phyloP scores from a whole-genome alignment of 495 filamentous ascomycete genomes.

The Astrothelium macrocarpum region DNA sequence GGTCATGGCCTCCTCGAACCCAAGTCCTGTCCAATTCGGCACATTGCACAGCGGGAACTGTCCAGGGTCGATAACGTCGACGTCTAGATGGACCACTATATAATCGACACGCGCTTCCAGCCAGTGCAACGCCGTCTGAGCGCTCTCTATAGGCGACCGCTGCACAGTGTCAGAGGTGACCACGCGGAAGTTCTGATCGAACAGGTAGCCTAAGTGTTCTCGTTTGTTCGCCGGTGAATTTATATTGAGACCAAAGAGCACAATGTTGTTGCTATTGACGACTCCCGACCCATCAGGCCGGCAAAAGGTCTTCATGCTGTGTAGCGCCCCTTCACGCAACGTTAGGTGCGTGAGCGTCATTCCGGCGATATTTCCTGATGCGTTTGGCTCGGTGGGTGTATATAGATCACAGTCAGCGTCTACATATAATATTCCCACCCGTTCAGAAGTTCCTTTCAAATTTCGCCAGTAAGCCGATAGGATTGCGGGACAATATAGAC shows the following conservation, averaged over 20 bases:
- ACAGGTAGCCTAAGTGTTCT: constrained; percentile 15
- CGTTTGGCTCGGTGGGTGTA: constrained; percentile 10
- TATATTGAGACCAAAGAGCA: constrained; percentile 16
- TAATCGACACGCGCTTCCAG: constrained; percentile 15
- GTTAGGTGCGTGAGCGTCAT: constrained; percentile 20
- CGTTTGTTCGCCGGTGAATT: constrained; percentile 13
- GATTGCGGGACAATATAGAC: constrained; percentile 13
- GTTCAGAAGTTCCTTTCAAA: constrained; percentile 8
- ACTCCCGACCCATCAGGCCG: constrained; percentile 14
- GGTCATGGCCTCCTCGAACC: constrained; percentile 11
- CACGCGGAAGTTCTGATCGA: constrained; percentile 16
- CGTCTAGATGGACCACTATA: constrained; percentile 12
- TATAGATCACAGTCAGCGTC: constrained; percentile 15
- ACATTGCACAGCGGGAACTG: constrained; percentile 16
- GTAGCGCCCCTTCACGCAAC: constrained; percentile 12
- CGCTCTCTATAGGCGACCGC: constrained; percentile 1
- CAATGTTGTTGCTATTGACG: constrained; percentile 15
- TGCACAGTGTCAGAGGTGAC: constrained; percentile 14
- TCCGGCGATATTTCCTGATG: constrained; percentile 15
- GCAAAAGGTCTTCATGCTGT: constrained; percentile 16
- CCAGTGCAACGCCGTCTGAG: constrained; percentile 9
- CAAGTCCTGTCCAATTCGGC: constrained; percentile 11
- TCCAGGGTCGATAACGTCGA: constrained; percentile 15
- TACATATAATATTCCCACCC: constrained; percentile 15
- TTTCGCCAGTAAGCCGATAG: constrained; percentile 12